Base-by-base conservation (phyloP, 176 grass and related monocot genomes). In the Zizania latifolia region DNA sequence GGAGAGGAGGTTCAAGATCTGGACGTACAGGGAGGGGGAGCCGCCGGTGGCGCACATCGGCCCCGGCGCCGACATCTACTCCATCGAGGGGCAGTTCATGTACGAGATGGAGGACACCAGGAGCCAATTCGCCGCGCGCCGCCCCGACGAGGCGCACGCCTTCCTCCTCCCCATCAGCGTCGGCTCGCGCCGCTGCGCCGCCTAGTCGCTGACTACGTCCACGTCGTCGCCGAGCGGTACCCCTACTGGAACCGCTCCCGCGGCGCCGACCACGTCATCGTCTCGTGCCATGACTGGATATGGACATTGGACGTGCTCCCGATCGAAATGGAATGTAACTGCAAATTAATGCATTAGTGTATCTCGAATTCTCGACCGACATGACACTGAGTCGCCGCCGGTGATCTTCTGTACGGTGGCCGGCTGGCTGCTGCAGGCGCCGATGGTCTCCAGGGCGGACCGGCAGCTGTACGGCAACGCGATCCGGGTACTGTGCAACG, bases 201-300 rank as follows among this genome's bases (percentile, higher is more conserved):
- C 8, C 29, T 79, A 10, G 69, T 93, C 29, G 74, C 83, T 46
- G 90, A 91, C 82, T 97, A 97, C 69, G 26, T 97, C 35, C 21
- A 65, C 63, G 90, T 93, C 70, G 54, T 97, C 74, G 85, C 83
- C 8, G 23, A 32, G 26, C 83, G 54, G 72, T 38, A 93, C 84
- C 94, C 94, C 1, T 97, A 81, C 70, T 97, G 90, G 90, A 93
- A 97, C 75, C 23, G 90, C 29, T 93, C 86, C 70, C 33, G 70
- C 15, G 90, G 90, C 62, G 90, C 90, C 66, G 90, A 97, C 65
- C 94, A 97, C 85, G 66, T 93, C 63, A 66, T 97, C 61, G 77
- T 97, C 6, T 93, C 88, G 0, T 91, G 94, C 81, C 94, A 97
- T 29, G 94, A 97, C 75, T 91, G 88, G 88, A 86, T 92, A 75